Evolutionary conservation across 192 early-diverging fungal species (phyloP), one percentile per base, ranked within the genome.

Genomic region (Podila epicladia): DNA sequence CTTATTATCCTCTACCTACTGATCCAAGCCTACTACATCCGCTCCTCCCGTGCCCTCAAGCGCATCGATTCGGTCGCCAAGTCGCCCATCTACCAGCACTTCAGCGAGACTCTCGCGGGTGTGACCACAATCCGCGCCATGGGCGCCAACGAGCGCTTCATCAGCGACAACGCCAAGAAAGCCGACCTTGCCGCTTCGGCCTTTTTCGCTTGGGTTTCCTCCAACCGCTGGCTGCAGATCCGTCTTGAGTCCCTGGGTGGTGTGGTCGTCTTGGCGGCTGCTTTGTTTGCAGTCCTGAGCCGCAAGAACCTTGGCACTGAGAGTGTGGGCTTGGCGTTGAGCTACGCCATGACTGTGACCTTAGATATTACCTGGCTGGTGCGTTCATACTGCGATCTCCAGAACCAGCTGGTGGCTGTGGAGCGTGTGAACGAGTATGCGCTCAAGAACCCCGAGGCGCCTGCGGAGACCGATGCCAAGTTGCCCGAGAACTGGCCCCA

Each of bases 231-330:
- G 92, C 80, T 92, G 33, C 89, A 88, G 31, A 59, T 97, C 62
- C 91, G 97, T 5, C 86, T 97, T n/a, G 96, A 98, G 76, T 61
- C 87, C 2, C 72, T 98, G n/a, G 94, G 92, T n/a, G 87, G 90
- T 19, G 32, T 90, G 8, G 82, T 97, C 22, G 92, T 96, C 41
- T 87, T 98, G 58, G 91, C 88, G 22, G 92, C 94, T 0, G 89
- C 91, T 9, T 33, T 93, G 6, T 89, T 97, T 66, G 92, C 94
- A 13, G 80, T 97, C 1, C 53, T 92, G 5, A 78, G 83, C 17
- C 75, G 91, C 33, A 82, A 89, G 28, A 82, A 82, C 58, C 66
- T 94, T 50, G 73, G 84, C 26, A 84, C 94, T 19, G 89, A 89
- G 3, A 69, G 91, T 15, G 88, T 96, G 66, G 95, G 95, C 15